Conservation (phyloP, 1,139 yeast species). For the Wickerhamomyces sp. region DNA sequence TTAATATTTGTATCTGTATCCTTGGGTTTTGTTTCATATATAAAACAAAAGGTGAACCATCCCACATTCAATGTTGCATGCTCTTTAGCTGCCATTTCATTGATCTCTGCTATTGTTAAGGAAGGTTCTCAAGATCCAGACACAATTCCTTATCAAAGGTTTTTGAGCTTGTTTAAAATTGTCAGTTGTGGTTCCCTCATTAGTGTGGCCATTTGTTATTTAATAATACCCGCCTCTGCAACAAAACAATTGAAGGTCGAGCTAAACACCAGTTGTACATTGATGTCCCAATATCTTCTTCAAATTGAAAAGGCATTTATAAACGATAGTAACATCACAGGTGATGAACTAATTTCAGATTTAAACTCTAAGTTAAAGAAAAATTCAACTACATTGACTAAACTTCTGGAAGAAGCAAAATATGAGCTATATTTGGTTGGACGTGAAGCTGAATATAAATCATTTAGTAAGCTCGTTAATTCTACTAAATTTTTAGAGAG, state of each 20-base stretch:
- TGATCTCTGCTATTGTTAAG: constrained; percentile 69
- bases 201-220: constrained; percentile 54
- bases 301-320: constrained; percentile 51
- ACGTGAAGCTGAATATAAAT: constrained; percentile 46
- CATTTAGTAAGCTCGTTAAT: constrained; percentile 43
- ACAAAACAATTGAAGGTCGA: constrained; percentile 39
- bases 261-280: constrained; percentile 49
- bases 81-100: constrained; percentile 67
- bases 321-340: constrained; percentile 39
- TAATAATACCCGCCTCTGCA: constrained; percentile 64
- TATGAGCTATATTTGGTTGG: constrained; percentile 58
- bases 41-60: constrained; percentile 63
- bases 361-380: constrained; percentile 36
- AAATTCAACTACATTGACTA: constrained; percentile 37
- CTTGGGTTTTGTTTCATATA: constrained; percentile 61
- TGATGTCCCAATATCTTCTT: constrained; percentile 49
- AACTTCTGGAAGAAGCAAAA: constrained; percentile 54
- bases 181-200: constrained; percentile 60
- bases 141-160: constrained; percentile 51
- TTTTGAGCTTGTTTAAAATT: constrained; percentile 53
- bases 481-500: constrained; percentile 51
- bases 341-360: constrained; percentile 30
- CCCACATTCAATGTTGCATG: constrained; percentile 81
- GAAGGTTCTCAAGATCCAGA: constrained; percentile 70
- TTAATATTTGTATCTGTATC: constrained; percentile 51